phyloP scores from a whole-genome alignment of 2,329 filamentous ascomycete genomes.

The Aspergillus sojae region DNA sequence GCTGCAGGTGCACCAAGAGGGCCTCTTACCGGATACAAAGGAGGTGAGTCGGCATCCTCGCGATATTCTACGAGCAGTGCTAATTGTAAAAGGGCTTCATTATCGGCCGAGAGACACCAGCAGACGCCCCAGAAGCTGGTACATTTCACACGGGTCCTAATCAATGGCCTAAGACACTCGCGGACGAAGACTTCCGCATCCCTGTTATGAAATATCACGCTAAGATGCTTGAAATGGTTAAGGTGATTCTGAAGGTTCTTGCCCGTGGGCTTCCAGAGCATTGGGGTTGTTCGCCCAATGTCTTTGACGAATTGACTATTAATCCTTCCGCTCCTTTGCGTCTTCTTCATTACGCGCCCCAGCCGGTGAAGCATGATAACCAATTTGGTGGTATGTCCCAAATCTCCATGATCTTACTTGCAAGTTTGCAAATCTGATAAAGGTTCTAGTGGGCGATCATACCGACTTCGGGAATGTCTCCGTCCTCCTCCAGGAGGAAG shows the following conservation, averaged over 20 bases:
- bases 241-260: slow-evolving; percentile 26
- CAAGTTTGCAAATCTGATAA: not conserved
- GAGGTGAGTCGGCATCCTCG: slow-evolving; percentile 14
- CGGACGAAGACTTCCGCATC: slow-evolving; percentile 27
- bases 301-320: not conserved
- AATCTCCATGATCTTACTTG: no score
- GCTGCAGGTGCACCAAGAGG: slow-evolving; percentile 4
- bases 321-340: slow-evolving; percentile 1
- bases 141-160: slow-evolving; percentile 34
- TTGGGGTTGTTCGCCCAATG: not conserved
- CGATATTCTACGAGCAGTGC: not conserved
- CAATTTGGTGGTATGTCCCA: slow-evolving; percentile 6
- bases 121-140: slow-evolving; percentile 20
- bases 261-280: not conserved
- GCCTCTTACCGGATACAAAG: slow-evolving; percentile 23
- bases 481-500: slow-evolving; percentile 5
- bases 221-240: slow-evolving; percentile 30
- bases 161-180: slow-evolving; percentile 29
- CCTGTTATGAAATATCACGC: slow-evolving; percentile 32
- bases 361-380: not conserved
- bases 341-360: slow-evolving; percentile 9
- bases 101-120: not conserved
- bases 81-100: not conserved
- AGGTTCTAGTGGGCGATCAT: slow-evolving; percentile 5
- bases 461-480: slow-evolving; percentile 10